Evolutionary conservation across 768 basidiomycete genomes (phyloP).

Genomic region (Mycena albidolilacea): DNA sequence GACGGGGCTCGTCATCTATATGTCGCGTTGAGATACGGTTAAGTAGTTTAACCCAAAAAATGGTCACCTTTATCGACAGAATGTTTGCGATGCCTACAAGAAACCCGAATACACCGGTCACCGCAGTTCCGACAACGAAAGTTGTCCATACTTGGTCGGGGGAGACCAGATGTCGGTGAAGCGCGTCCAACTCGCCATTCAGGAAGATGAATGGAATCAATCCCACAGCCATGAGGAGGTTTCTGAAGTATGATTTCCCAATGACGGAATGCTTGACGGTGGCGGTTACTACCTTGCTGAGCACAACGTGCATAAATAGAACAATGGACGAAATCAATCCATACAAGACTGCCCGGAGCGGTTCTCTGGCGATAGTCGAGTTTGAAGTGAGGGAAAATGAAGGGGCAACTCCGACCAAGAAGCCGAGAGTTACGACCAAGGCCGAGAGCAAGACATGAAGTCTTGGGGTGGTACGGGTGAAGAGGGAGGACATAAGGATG

Average conservation of each 20-base stretch:
- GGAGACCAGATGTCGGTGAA: slow-evolving; percentile 11
- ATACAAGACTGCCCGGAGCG: slow-evolving; percentile 20
- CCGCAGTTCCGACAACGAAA: slow-evolving; percentile 43
- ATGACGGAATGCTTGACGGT: slow-evolving; percentile 50
- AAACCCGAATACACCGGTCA: slow-evolving; percentile 81
- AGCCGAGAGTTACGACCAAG: slow-evolving; percentile 25
- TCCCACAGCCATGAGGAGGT: slow-evolving; percentile 27
- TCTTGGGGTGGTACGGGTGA: slow-evolving; percentile 8
- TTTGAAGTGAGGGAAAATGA: slow-evolving; percentile 2
- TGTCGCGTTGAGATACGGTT: not conserved
- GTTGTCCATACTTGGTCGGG: slow-evolving; percentile 28
- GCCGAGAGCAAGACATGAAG: slow-evolving; percentile 19
- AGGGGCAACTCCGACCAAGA: slow-evolving; percentile 25
- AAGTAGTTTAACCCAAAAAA: not conserved
- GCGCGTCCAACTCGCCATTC: slow-evolving; percentile 22
- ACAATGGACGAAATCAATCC: slow-evolving; percentile 32
- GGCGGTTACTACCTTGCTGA: slow-evolving; percentile 38
- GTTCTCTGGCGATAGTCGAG: slow-evolving; percentile 16
- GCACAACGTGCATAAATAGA: slow-evolving; percentile 31
- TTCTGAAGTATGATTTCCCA: slow-evolving; percentile 26
- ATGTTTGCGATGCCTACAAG: slow-evolving; percentile 85
- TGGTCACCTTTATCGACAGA: slow-evolving; percentile 76
- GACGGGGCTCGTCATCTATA: slow-evolving; percentile 78
- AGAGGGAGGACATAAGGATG: slow-evolving; percentile 27
- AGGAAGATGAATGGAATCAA: slow-evolving; percentile 22